Evolutionary conservation across 441 rosid species (phyloP).

Genomic region (Biscutella laevigata): DNA sequence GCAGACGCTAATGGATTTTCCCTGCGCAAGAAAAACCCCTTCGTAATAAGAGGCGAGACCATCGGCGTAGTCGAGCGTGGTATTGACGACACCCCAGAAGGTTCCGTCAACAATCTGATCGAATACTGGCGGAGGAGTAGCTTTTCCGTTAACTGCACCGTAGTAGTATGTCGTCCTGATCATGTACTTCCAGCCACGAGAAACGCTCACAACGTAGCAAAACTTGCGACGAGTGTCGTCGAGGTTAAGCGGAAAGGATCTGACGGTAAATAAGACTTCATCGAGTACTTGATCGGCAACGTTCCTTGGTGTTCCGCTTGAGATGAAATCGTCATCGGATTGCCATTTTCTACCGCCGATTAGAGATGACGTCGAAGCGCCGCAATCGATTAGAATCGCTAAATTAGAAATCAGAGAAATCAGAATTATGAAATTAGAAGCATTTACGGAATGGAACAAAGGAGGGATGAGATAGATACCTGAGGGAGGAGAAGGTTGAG

Average conservation of each 20-base stretch:
- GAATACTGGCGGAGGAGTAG: slow-evolving; percentile 68
- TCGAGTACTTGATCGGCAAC: slow-evolving; percentile 26
- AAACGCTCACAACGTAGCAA: slow-evolving; percentile 55
- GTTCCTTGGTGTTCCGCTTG: slow-evolving; percentile 39
- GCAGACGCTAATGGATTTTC: slow-evolving; percentile 65
- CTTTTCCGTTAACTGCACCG: slow-evolving; percentile 61
- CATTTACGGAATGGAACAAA: not conserved
- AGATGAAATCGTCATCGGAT: slow-evolving; percentile 41
- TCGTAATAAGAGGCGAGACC: slow-evolving; percentile 55
- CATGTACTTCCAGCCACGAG: slow-evolving; percentile 54
- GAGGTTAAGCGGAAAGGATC: slow-evolving; percentile 52
- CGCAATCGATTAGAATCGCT: slow-evolving; percentile 70
- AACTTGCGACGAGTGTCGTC: slow-evolving; percentile 37
- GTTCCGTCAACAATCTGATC: slow-evolving; percentile 91
- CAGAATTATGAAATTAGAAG: not conserved
- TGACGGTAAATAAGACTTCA: slow-evolving; percentile 49
- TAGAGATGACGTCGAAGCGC: slow-evolving; percentile 33
- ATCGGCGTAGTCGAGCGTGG: slow-evolving; percentile 50
- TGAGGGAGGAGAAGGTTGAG: slow-evolving; percentile 28
- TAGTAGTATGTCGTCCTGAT: slow-evolving; percentile 69
- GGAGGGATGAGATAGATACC: slow-evolving; percentile 14
- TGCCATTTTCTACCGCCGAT: slow-evolving; percentile 46
- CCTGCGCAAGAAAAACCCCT: slow-evolving; percentile 59
- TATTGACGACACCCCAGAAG: slow-evolving; percentile 63
- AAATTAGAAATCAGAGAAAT: not conserved